phyloP scores from a whole-genome alignment of 1,139 yeast genomes.

The Yamadazyma blattariae region DNA sequence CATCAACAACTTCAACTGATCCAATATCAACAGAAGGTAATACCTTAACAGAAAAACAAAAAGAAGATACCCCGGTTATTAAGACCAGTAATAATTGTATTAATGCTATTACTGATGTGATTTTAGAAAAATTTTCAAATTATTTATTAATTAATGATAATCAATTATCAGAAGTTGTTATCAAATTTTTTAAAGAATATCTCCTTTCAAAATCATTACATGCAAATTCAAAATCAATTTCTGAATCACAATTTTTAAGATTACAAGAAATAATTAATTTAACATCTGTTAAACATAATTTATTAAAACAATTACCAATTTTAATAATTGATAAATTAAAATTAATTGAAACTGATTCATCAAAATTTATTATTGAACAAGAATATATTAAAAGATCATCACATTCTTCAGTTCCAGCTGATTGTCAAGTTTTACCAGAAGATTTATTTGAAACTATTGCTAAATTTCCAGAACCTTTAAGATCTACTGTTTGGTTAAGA shows the following conservation, averaged over 20 bases:
- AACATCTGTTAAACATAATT: conserved; percentile 29
- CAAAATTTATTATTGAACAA: conserved; percentile 21
- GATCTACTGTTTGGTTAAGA: conserved; percentile 95
- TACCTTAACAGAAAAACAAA: conserved; percentile 15
- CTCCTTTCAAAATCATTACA: conserved; percentile 39
- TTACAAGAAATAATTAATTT: conserved; percentile 33
- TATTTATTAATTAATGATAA: conserved; percentile 36
- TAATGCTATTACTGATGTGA: conserved; percentile 33
- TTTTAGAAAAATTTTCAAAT: conserved; percentile 31
- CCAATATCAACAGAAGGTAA: conserved; percentile 10
- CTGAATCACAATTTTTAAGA: conserved; percentile 33
- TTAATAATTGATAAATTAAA: conserved; percentile 45
- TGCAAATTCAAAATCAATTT: conserved; percentile 24
- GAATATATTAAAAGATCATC: conserved; percentile 34
- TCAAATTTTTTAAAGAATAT: conserved; percentile 39
- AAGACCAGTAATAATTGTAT: conserved; percentile 38
- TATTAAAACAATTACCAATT: conserved; percentile 59
- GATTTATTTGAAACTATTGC: conserved; percentile 62
- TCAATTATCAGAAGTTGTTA: conserved; percentile 31
- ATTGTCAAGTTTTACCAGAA: conserved; percentile 59
- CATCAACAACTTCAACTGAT: conserved; percentile 29
- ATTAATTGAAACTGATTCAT: conserved; percentile 24
- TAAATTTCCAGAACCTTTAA: conserved; percentile 74
- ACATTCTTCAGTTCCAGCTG: conserved; percentile 48
- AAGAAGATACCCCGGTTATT: conserved; percentile 13